A percentile compares a stretch with the other conserved stretches of the same genome.
phyloP scores from a whole-genome alignment of 1,139 yeast species.

The Geotrichum histeridarum region DNA sequence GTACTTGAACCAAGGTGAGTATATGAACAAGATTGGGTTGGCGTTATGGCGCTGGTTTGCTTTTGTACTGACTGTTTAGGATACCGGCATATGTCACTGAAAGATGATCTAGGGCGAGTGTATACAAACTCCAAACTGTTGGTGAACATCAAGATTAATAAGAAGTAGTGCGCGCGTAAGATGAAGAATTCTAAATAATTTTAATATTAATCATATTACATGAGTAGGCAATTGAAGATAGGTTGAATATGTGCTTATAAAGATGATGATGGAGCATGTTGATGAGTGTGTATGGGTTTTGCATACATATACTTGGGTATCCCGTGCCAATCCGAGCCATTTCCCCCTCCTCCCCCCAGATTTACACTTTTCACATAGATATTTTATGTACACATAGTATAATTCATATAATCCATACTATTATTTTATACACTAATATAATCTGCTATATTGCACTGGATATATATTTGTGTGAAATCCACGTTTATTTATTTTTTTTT shows the following conservation, averaged over 20 bases:
- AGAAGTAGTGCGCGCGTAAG: conserved; percentile 1
- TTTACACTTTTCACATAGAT: neutral
- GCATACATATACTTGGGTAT: neutral
- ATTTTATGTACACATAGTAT: too few species aligned
- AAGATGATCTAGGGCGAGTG: conserved; percentile 75
- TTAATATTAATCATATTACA: too few species aligned
- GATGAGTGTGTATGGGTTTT: neutral
- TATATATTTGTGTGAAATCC: conserved; percentile 1
- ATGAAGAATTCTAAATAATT: neutral
- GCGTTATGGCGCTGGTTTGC: neutral
- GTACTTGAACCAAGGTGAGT: conserved; percentile 50
- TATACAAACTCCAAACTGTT: conserved; percentile 74
- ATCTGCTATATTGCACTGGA: neutral
- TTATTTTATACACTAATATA: too few species aligned
- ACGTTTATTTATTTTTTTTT: neutral
- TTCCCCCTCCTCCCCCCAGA: neutral
- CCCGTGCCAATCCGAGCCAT: conserved; percentile 8
- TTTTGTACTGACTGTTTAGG: conserved; percentile 33
- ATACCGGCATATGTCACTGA: conserved; percentile 71
- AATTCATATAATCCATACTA: too few species aligned
- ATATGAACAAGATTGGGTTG: neutral
- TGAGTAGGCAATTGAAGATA: too few species aligned
- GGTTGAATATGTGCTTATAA: too few species aligned
- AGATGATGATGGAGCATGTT: too few species aligned
- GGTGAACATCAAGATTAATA: conserved; percentile 37